Percentiles rank a stretch among this genome's conserved stretches.
Conservation (phyloP, 345 rosid species). For the Adansonia digitata region DNA sequence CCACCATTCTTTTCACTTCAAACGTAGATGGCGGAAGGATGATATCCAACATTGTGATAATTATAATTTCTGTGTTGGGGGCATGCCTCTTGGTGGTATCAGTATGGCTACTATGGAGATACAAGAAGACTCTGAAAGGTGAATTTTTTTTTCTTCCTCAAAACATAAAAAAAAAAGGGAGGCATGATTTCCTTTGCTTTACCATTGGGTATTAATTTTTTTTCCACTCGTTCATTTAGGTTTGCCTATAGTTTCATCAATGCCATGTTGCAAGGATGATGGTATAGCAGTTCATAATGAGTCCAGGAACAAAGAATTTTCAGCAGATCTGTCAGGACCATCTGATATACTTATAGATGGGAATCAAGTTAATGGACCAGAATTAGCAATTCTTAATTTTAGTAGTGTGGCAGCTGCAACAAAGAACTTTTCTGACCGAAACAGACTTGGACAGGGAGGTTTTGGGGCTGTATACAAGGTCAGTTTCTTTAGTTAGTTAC, state of each 20-base stretch:
- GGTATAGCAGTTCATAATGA: constrained; percentile 23
- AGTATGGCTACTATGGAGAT: constrained; percentile 40
- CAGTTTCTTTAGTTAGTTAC: no score
- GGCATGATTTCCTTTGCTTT: no score
- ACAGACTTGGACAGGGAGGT: constrained; percentile 80
- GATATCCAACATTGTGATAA: constrained; percentile 33
- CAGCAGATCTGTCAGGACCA: constrained; percentile 39
- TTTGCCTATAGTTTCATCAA: constrained; percentile 24
- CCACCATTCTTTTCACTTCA: constrained; percentile 1
- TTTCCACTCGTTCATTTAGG: constrained; percentile 14
- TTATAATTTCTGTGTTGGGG: constrained; percentile 35
- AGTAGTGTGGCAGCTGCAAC: constrained; percentile 47
- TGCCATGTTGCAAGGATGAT: constrained; percentile 24
- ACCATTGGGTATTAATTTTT: not conserved
- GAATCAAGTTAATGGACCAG: constrained; percentile 43
- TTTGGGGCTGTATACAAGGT: constrained; percentile 87
- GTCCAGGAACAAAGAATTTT: constrained; percentile 29
- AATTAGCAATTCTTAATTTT: constrained; percentile 46
- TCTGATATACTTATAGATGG: constrained; percentile 35
- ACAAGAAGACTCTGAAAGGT: constrained; percentile 48
- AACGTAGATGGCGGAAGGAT: constrained; percentile 26
- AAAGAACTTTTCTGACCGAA: constrained; percentile 49
- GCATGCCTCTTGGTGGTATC: constrained; percentile 25
- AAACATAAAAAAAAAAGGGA: no score
- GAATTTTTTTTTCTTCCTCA: not conserved